Percentiles rank a stretch among this genome's conserved stretches.
Conservation (phyloP, 441 rosid species). For the Rhodomyrtus psidioides region DNA sequence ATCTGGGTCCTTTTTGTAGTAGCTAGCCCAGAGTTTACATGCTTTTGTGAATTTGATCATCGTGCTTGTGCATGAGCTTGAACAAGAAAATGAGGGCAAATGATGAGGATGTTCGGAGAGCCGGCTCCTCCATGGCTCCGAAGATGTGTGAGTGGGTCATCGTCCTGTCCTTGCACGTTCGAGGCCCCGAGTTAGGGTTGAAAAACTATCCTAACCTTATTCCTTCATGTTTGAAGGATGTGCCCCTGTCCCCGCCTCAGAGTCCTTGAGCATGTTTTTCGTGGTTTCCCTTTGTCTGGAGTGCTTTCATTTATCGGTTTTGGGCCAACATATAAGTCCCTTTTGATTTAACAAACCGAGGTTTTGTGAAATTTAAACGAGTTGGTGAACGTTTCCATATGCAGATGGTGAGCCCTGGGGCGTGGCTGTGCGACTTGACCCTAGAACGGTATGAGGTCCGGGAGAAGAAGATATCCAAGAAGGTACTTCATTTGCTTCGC, state of each 20-base stretch:
- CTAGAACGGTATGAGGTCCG: conserved; percentile 68
- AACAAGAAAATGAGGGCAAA: not conserved
- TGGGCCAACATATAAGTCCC: not conserved
- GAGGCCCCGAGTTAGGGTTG: not conserved
- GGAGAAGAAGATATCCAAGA: conserved; percentile 67
- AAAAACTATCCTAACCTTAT: not conserved
- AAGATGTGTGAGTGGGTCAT: not conserved
- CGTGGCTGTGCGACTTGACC: conserved; percentile 72
- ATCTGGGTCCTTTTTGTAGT: not conserved
- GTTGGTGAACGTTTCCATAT: not conserved
- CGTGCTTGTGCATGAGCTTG: not conserved
- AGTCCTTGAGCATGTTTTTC: not conserved
- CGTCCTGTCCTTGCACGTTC: not conserved
- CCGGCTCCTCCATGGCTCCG: no score
- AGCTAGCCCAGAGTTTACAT: not conserved
- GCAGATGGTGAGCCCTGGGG: conserved; percentile 66
- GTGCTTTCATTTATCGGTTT: not conserved
- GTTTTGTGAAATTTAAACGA: not conserved
- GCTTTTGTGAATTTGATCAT: not conserved
- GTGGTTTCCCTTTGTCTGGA: not conserved
- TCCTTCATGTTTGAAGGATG: not conserved
- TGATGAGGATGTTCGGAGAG: not conserved
- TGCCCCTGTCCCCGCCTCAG: not conserved
- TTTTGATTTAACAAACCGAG: not conserved
- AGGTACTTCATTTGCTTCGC: conserved; percentile 23